A percentile compares a stretch with the other conserved stretches of the same genome.
Evolutionary conservation across 148 eudicot genomes (phyloP).

Genomic region (Rhododendron williamsianum): DNA sequence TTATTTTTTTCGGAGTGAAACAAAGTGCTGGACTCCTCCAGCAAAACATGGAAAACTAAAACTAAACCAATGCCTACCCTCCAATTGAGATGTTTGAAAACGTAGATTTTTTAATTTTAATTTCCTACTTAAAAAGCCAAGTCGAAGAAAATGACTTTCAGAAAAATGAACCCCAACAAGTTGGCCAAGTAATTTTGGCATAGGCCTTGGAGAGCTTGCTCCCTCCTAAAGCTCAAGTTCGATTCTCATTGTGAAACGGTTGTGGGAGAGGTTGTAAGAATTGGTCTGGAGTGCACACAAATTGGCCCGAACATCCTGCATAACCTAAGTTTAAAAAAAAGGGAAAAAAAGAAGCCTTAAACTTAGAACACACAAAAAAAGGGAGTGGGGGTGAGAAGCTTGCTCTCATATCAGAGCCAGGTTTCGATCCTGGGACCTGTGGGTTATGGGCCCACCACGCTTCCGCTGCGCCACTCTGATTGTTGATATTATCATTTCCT

Average conservation of each 20-base stretch:
- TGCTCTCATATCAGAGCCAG: constrained; percentile 23
- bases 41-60: background rate
- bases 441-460: constrained; percentile 34
- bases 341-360: too few relatives aligned
- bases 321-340: too few relatives aligned
- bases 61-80: background rate
- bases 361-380: too few relatives aligned
- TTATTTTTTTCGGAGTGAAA: background rate
- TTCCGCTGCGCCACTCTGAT: constrained; percentile 40
- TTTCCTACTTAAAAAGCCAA: background rate
- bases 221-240: background rate
- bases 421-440: constrained; percentile 40
- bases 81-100: background rate
- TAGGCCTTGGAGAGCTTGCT: too few relatives aligned
- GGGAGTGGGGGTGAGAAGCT: background rate
- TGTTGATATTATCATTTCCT: fast-evolving
- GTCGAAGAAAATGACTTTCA: background rate
- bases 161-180: background rate
- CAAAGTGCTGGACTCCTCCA: background rate
- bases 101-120: background rate
- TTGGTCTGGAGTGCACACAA: too few relatives aligned
- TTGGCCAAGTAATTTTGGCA: too few relatives aligned
- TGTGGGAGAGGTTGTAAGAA: too few relatives aligned
- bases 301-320: too few relatives aligned
- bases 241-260: too few relatives aligned